Percentiles rank a stretch among this genome's conserved stretches.
Evolutionary conservation across 306 rosid species (phyloP).

Genomic region (Prunus dulcis): DNA sequence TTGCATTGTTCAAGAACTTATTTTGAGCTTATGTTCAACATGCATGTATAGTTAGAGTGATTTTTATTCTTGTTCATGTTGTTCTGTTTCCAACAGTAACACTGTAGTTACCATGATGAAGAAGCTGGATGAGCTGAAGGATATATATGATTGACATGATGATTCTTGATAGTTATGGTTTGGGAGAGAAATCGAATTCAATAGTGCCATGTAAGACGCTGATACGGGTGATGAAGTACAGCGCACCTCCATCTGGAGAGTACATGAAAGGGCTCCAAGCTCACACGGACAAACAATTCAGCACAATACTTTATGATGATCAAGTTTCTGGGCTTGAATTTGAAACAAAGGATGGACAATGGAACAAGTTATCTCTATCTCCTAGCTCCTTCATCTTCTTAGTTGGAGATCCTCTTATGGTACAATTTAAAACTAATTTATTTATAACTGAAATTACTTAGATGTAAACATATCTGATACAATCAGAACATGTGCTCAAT

Average conservation of each 20-base stretch:
- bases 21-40: too few species aligned
- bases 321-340: conserved; percentile 19
- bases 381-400: conserved; percentile 11
- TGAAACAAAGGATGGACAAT: conserved; percentile 25
- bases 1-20: neutral
- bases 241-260: conserved; percentile 13
- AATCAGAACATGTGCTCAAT: neutral
- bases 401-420: conserved; percentile 23
- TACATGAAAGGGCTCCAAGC: neutral
- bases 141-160: neutral
- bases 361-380: conserved; percentile 13
- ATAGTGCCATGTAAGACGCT: neutral
- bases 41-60: too few species aligned
- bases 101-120: conserved; percentile 3
- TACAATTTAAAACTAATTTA: neutral
- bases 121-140: conserved; percentile 1
- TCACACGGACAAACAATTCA: conserved; percentile 7
- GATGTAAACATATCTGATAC: too few species aligned
- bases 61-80: neutral
- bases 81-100: neutral
- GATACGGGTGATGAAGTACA: conserved; percentile 17
- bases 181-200: conserved; percentile 2
- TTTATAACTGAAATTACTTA: too few species aligned
- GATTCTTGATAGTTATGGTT: conserved; percentile 9
- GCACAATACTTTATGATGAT: conserved; percentile 19